Evolutionary conservation across 164 flowering plant genomes (phyloP).

Genomic region (Berberis vulgaris): DNA sequence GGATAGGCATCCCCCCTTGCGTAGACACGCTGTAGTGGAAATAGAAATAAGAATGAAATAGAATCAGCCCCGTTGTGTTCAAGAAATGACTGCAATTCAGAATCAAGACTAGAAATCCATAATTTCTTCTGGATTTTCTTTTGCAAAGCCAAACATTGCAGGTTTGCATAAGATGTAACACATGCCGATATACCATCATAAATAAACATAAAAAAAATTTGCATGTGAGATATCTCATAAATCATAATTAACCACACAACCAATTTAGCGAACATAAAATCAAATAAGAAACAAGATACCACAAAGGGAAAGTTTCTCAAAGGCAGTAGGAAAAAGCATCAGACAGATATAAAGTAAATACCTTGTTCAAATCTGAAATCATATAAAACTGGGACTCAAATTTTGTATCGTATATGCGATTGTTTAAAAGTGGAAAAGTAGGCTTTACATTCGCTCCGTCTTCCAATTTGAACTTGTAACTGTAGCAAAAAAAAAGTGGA

Average conservation of each 20-base stretch:
- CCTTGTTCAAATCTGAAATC: constrained; percentile 94
- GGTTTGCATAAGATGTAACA: too few relatives aligned
- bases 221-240: too few relatives aligned
- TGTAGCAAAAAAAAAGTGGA: constrained; percentile 23
- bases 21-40: constrained; percentile 62
- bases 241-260: too few relatives aligned
- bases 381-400: constrained; percentile 97
- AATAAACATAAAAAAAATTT: too few relatives aligned
- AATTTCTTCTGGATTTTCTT: too few relatives aligned
- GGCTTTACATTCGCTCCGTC: constrained; percentile 84
- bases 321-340: background rate
- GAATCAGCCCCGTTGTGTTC: background rate
- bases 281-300: too few relatives aligned
- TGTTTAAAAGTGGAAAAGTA: constrained; percentile 76
- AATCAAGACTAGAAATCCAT: too few relatives aligned
- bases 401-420: constrained; percentile 86
- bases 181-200: too few relatives aligned
- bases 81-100: background rate
- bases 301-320: background rate
- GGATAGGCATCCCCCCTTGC: constrained; percentile 87
- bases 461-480: constrained; percentile 92
- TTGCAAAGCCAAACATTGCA: too few relatives aligned
- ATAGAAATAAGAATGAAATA: background rate
- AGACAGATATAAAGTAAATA: constrained; percentile 6
- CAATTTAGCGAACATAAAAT: too few relatives aligned